Percentiles rank a stretch among this genome's conserved stretches.
Conservation (phyloP, 2,329 filamentous ascomycete species). For the Botryotinia narcissicola region DNA sequence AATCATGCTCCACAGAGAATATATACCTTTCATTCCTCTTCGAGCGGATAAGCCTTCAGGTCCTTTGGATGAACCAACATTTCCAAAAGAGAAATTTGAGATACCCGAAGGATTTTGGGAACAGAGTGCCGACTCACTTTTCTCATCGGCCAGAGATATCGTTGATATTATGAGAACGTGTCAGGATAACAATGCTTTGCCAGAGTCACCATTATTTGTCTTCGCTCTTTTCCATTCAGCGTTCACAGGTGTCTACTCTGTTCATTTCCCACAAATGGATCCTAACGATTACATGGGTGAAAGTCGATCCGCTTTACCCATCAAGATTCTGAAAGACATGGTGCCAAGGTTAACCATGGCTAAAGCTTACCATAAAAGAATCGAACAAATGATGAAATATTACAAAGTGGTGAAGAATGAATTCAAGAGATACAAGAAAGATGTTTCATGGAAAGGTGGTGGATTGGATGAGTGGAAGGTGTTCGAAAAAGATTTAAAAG, state of each 20-base stretch:
- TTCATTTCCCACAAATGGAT: constrained; percentile 69
- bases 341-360: constrained; percentile 55
- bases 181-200: constrained; percentile 56
- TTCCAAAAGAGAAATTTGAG: constrained; percentile 47
- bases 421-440: constrained; percentile 33
- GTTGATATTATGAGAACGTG: constrained; percentile 63
- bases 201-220: constrained; percentile 63
- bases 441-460: constrained; percentile 42
- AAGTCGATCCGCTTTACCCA: constrained; percentile 42
- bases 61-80: constrained; percentile 58
- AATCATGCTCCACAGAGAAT: constrained; percentile 68
- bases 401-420: constrained; percentile 52
- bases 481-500: constrained; percentile 51
- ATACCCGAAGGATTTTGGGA: constrained; percentile 60
- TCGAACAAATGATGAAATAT: constrained; percentile 53
- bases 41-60: constrained; percentile 49
- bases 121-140: constrained; percentile 59
- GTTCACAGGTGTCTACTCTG: constrained; percentile 64
- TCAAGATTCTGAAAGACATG: constrained; percentile 52
- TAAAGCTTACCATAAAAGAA: constrained; percentile 52
- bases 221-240: constrained; percentile 67
- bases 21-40: constrained; percentile 63
- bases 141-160: constrained; percentile 60
- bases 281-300: constrained; percentile 51
- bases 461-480: constrained; percentile 55